Conservation (phyloP, 2,329 filamentous ascomycete genomes). For the Cryphonectria radicalis region DNA sequence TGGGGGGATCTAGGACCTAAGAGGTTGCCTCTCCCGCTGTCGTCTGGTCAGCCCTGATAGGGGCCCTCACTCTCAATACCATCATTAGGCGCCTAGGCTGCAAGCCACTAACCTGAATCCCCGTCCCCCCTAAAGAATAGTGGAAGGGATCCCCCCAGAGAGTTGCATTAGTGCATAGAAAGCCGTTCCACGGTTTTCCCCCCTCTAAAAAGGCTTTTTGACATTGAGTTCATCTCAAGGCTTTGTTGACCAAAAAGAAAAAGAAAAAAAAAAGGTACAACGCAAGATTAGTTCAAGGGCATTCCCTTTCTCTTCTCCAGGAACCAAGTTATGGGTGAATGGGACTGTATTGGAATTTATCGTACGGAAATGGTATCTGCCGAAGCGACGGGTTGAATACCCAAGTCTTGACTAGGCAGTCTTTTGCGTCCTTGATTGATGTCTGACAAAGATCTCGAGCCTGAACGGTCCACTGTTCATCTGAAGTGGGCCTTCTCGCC, state of each 20-base stretch:
- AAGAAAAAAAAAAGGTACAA: neutral
- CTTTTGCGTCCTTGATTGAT: neutral
- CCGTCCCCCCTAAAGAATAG: neutral
- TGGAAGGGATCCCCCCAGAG: neutral
- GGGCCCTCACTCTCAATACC: neutral
- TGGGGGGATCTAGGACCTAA: neutral
- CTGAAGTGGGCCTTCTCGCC: conserved; percentile 3
- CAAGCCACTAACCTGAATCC: neutral
- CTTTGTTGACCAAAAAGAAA: neutral
- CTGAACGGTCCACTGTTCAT: conserved; percentile 4
- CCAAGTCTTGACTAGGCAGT: conserved; percentile 2
- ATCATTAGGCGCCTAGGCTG: neutral
- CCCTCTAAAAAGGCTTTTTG: neutral
- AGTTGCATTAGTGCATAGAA: neutral
- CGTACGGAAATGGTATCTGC: neutral
- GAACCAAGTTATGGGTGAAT: neutral
- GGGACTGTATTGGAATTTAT: no score
- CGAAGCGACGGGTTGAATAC: neutral
- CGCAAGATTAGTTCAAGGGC: neutral
- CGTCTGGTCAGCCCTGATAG: conserved; percentile 1
- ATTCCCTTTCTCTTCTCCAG: neutral
- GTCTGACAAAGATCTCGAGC: neutral
- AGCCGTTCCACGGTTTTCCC: neutral
- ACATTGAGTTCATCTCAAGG: neutral
- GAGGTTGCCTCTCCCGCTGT: neutral